phyloP scores from a whole-genome alignment of 164 flowering plant species.

The Annona squamosa region DNA sequence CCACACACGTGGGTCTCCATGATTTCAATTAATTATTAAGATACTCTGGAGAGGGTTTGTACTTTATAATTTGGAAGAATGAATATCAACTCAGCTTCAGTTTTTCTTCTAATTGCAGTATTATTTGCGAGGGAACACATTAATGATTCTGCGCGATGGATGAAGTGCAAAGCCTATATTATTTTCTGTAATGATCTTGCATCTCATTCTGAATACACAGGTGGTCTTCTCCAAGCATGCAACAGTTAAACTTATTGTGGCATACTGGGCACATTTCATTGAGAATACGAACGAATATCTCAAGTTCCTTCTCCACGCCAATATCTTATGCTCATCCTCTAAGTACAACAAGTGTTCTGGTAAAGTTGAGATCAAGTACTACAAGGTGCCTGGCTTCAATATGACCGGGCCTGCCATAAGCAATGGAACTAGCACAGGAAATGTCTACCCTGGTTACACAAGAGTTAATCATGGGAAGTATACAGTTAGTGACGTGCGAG shows the following conservation, averaged over 20 bases:
- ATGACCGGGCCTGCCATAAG: conserved; percentile 63
- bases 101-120: background rate
- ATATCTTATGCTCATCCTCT: conserved; percentile 67
- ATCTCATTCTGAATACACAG: conserved; percentile 23
- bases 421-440: conserved; percentile 52
- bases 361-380: conserved; percentile 79
- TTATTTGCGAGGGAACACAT: background rate
- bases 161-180: background rate
- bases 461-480: conserved; percentile 93
- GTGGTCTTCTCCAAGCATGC: conserved; percentile 87
- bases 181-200: background rate
- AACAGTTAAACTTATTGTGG: conserved; percentile 74
- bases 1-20: too few species aligned
- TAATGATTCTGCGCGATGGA: background rate
- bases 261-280: conserved; percentile 79
- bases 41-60: too few species aligned
- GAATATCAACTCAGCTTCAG: background rate
- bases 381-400: conserved; percentile 75
- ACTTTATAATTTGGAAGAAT: too few species aligned
- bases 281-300: conserved; percentile 65
- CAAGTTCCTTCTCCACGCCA: conserved; percentile 77
- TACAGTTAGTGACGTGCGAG: conserved; percentile 76
- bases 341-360: conserved; percentile 66
- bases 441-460: conserved; percentile 63
- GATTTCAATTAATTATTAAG: too few species aligned